Percentiles rank a stretch among this genome's conserved stretches.
Conservation (phyloP, 1,139 yeast species). For the Komagataea norvegica region DNA sequence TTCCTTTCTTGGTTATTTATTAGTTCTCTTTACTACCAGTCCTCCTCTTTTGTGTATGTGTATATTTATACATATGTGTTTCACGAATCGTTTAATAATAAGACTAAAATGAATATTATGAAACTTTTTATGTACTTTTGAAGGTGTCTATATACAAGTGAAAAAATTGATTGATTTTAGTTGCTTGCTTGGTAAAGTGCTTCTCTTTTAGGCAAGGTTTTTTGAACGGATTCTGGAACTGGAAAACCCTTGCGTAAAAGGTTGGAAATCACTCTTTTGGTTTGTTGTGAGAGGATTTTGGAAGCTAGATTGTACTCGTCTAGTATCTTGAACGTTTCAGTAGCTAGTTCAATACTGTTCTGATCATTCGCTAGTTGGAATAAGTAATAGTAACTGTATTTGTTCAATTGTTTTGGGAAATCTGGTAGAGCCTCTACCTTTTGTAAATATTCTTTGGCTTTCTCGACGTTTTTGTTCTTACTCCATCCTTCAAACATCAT, state of each 20-base stretch:
- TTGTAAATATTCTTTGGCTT: slow-evolving; percentile 40
- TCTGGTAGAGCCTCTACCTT: slow-evolving; percentile 24
- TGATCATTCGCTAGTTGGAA: slow-evolving; percentile 40
- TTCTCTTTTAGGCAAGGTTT: slow-evolving; percentile 5
- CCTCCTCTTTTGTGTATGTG: neutral
- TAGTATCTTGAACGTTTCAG: slow-evolving; percentile 37
- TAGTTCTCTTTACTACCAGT: too few species aligned
- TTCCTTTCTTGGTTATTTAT: too few species aligned
- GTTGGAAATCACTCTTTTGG: slow-evolving; percentile 10
- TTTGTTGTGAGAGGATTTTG: slow-evolving; percentile 3
- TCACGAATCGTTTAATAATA: neutral
- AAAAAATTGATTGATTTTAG: neutral
- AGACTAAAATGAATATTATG: too few species aligned
- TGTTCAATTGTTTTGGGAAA: slow-evolving; percentile 41
- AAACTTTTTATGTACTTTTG: too few species aligned
- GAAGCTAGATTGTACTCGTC: slow-evolving; percentile 15
- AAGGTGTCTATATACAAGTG: slow-evolving; percentile 4
- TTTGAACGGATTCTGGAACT: slow-evolving; percentile 17
- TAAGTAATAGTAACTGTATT: slow-evolving; percentile 53
- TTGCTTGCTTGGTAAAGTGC: neutral
- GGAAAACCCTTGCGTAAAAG: slow-evolving; percentile 12
- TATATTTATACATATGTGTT: neutral
- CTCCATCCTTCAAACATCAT: slow-evolving; percentile 51
- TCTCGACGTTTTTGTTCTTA: slow-evolving; percentile 31
- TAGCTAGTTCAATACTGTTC: slow-evolving; percentile 34